phyloP scores from a whole-genome alignment of 2,329 filamentous ascomycete genomes.

The Diaporthe vexans region DNA sequence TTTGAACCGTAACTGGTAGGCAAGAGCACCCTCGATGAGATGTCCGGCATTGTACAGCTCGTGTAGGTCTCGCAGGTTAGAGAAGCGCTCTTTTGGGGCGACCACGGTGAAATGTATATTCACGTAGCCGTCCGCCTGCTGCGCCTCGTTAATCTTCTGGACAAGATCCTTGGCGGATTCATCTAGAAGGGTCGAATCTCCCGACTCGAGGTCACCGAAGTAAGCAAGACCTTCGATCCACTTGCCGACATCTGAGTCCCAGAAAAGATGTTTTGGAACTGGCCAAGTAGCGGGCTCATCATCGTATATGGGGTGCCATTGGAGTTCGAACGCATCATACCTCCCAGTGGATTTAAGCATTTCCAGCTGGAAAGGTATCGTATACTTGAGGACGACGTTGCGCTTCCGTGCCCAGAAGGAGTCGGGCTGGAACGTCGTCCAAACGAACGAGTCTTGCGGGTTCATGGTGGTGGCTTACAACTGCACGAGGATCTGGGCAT shows the following conservation, averaged over 20 bases:
- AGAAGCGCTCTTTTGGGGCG: constrained; percentile 66
- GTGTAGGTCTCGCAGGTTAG: constrained; percentile 72
- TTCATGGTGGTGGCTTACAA: constrained; percentile 9
- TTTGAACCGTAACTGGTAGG: constrained; percentile 65
- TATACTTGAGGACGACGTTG: constrained; percentile 36
- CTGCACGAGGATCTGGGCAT: neutral
- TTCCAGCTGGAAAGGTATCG: constrained; percentile 38
- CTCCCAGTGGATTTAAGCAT: constrained; percentile 58
- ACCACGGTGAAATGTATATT: constrained; percentile 74
- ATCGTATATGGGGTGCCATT: constrained; percentile 68
- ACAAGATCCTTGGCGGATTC: constrained; percentile 67
- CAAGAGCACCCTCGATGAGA: constrained; percentile 71
- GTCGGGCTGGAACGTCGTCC: constrained; percentile 30
- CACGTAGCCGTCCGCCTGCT: constrained; percentile 72
- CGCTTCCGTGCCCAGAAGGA: constrained; percentile 40
- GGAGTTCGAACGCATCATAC: constrained; percentile 69
- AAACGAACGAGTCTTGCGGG: constrained; percentile 37
- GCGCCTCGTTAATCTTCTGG: constrained; percentile 68
- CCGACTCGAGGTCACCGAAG: constrained; percentile 55
- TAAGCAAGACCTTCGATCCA: constrained; percentile 75
- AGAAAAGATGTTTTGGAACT: constrained; percentile 58
- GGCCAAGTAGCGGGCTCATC: constrained; percentile 56
- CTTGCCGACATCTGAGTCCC: constrained; percentile 70
- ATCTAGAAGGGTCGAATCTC: constrained; percentile 61
- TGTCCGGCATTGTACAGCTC: constrained; percentile 74